Evolutionary conservation across 2,329 filamentous ascomycete genomes (phyloP), one percentile per base, ranked within the genome.

Genomic region (Triangularia setosa): DNA sequence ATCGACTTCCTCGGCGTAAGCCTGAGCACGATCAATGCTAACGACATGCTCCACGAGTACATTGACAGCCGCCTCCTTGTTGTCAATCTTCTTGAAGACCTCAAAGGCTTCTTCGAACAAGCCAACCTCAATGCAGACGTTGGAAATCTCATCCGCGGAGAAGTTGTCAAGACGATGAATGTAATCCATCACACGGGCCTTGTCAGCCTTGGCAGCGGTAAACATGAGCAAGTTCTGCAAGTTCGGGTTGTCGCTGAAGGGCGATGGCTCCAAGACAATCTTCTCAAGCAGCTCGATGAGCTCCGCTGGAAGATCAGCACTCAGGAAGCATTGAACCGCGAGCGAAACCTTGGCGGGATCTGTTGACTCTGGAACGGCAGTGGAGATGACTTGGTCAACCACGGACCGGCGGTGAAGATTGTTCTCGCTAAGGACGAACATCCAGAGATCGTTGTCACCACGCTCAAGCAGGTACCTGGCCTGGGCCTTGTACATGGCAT

Each of bases 401-500:
- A 99, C 87, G 23, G 93, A 96, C 65, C 95, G 89, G 52, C 95
- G 90, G 76, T 98, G 92, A 68, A 97, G 87, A 79, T 99, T 99
- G 84, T 97, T 98, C 72, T 92, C 88, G 76, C 90, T 97, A 33
- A 99, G 84, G 14, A 98, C 95, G 75, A 97, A 99, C 60, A 85
- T 84, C 96, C 96, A 99, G 57, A 99, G 87, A 76, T 99, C 95
- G 2, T 83, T 77, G 73, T 99, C 95, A 40, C 91, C 90, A 69
- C 95, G 90, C 73, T 97, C 93, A 60, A 99, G 83, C 24, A 99
- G 84, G 78, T 99, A 99, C 40, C 95, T 90, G 64, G 93, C 94
- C 78, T 99, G 95, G n/a, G 91, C 91, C 73, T 93, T 90, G 85
- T 97, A 99, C 95, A 99, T 99, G n/a, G 92, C 89, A 80, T 99